These are phyloP conservation scores for Elaeis oleifera DNA, from an alignment of 202 grass and related monocot genomes.

Conservation along the genomic window DNA sequence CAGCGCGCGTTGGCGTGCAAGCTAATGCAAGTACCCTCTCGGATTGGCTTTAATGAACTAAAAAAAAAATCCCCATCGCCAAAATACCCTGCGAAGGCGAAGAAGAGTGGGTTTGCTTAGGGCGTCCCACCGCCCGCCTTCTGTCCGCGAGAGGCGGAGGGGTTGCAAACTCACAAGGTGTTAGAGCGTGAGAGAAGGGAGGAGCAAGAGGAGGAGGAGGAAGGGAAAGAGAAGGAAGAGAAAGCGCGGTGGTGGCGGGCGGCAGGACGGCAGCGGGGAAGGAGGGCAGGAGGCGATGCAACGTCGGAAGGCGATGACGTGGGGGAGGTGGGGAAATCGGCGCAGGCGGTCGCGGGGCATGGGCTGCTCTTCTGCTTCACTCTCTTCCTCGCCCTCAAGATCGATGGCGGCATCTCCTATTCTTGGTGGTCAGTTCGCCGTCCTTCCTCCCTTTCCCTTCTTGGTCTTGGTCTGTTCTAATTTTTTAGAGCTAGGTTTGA, in stretches of 20 bases:
- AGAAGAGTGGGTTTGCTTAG: no score
- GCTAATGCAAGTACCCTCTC: no score
- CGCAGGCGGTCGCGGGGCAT: conserved; percentile 46
- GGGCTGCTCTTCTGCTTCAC: conserved; percentile 71
- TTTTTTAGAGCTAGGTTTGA: neutral
- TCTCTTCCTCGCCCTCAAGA: conserved; percentile 49
- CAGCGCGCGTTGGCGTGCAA: no score
- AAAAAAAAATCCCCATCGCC: no score
- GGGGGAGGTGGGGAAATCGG: conserved; percentile 42
- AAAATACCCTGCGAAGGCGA: no score
- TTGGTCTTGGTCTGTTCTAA: neutral
- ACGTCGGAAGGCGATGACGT: conserved; percentile 26
- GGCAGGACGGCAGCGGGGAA: neutral
- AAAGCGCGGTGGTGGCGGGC: neutral
- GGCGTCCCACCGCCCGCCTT: no score
- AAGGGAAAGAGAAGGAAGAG: neutral
- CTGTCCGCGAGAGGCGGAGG: no score
- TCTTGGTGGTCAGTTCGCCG: conserved; percentile 53
- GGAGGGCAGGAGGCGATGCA: neutral
- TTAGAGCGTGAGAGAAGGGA: no score
- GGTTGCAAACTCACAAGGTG: no score
- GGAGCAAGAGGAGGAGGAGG: no score
- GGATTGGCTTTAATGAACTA: no score
- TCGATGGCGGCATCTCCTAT: conserved; percentile 39
- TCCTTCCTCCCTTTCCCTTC: neutral